These are phyloP conservation scores for Coniella lustricola DNA, from an alignment of 2,329 filamentous ascomycete genomes.

Conservation along the genomic window DNA sequence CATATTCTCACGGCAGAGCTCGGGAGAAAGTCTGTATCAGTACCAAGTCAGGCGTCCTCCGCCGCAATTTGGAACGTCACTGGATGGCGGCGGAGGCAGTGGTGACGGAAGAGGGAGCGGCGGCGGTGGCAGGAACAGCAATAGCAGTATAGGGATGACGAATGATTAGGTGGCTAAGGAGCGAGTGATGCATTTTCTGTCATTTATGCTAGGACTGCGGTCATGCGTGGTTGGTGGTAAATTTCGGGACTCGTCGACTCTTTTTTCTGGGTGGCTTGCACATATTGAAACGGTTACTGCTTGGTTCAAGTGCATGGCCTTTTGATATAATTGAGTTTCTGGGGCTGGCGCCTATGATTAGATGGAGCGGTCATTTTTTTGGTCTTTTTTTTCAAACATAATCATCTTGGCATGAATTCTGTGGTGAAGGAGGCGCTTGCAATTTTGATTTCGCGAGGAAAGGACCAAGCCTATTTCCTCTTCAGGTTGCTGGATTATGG, in stretches of 20 bases:
- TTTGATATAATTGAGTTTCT: no score
- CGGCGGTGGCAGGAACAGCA: conserved; percentile 3
- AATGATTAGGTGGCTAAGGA: conserved; percentile 1
- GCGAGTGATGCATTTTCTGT: not conserved
- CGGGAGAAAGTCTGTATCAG: conserved; percentile 8
- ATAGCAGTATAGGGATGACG: conserved; percentile 10
- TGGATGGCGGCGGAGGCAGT: not conserved
- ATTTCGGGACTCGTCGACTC: no score
- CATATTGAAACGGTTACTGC: no score
- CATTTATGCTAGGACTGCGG: no score
- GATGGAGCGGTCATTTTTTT: not conserved
- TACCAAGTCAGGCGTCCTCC: conserved; percentile 10
- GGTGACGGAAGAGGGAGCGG: no score
- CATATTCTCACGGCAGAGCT: conserved; percentile 11
- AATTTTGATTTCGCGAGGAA: no score
- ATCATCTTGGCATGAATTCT: not conserved
- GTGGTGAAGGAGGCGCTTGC: no score
- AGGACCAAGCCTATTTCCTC: no score
- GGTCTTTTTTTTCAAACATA: not conserved
- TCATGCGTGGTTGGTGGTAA: no score
- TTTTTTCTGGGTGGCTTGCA: no score
- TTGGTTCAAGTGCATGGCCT: no score
- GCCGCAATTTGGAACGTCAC: not conserved
- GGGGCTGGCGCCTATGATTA: not conserved
- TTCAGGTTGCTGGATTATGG: no score